Conservation (phyloP, 73 alveolate species). For the Uronychia binucleata region DNA sequence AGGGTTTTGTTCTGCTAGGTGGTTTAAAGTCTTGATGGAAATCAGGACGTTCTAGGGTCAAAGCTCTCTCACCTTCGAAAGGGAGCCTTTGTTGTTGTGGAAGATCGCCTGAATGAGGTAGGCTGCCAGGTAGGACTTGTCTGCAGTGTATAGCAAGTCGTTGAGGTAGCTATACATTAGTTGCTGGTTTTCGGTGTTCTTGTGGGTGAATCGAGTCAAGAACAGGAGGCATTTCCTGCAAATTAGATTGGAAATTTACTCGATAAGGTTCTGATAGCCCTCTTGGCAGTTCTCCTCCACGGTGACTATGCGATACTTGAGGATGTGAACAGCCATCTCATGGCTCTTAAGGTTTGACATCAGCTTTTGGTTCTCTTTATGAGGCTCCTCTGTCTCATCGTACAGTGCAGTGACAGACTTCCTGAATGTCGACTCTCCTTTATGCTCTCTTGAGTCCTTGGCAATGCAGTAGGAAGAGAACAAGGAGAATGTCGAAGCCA, state of each 20-base stretch:
- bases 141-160: constrained; percentile 27
- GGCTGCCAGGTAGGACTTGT: constrained; percentile 14
- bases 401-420: background rate
- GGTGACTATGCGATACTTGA: background rate
- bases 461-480: too few relatives aligned
- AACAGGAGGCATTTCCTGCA: too few relatives aligned
- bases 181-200: too few relatives aligned
- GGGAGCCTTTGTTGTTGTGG: constrained; percentile 36
- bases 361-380: constrained; percentile 50
- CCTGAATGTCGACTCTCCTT: background rate
- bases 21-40: constrained; percentile 7
- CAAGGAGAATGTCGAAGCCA: too few relatives aligned
- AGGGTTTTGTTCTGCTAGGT: constrained; percentile 23
- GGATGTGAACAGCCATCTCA: constrained; percentile 13
- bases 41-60: constrained; percentile 18
- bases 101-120: constrained; percentile 41
- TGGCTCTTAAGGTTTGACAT: constrained; percentile 49
- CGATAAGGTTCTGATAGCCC: background rate
- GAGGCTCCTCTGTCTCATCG: constrained; percentile 3
- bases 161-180: too few relatives aligned
- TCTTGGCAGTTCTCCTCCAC: background rate
- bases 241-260: background rate
- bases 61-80: too few relatives aligned
- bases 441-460: too few relatives aligned
- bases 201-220: too few relatives aligned